Evolutionary conservation across 257 asterid species (phyloP), one percentile per base, ranked within the genome.

Genomic region (Marsdenia floribunda): DNA sequence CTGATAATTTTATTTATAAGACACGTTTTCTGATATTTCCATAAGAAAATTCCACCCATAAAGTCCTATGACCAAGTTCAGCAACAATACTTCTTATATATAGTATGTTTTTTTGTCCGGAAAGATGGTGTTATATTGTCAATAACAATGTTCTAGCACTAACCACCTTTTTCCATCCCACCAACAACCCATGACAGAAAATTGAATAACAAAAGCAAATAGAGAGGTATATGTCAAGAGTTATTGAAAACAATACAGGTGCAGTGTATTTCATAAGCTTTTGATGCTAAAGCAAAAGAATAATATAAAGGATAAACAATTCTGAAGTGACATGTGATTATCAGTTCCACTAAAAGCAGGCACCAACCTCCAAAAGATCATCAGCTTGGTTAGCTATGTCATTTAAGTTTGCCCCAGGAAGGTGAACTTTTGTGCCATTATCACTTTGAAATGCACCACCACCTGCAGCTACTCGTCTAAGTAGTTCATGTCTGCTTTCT

Each of bases 321-420:
- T n/a, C 21, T 5, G 18, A 37, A 13, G 3, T 67, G 60, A 26
- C 22, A 53, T 38, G 37, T 35, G 22, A 6, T 38, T 22, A 18
- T 49, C 63, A 68, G 44, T 15, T 69, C 12, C 8, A 37, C 71
- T 10, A 12, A 29, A 22, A 61, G 60, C n/a, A 75, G 33, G 63
- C 4, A 61, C 42, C 73, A 52, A 92, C 97, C 97, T 92, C 97
- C 68, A 94, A 85, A 74, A 94, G 88, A 85, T 94, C 98, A 85
- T 94, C 98, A 54, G 98, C 97, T 90, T 94, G 98, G 83, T 90
- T 92, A 67, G 97, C 97, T 77, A 94, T 90, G 21, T 94, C 98
- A 81, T 88, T 92, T 64, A 94, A 81, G 82, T 94, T 94, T 80
- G 98, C 94, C 61, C 93, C 96, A 21, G 98, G 97, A 76, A 94